Conservation (phyloP, 2,329 filamentous ascomycete genomes). For the Exophiala sp. region DNA sequence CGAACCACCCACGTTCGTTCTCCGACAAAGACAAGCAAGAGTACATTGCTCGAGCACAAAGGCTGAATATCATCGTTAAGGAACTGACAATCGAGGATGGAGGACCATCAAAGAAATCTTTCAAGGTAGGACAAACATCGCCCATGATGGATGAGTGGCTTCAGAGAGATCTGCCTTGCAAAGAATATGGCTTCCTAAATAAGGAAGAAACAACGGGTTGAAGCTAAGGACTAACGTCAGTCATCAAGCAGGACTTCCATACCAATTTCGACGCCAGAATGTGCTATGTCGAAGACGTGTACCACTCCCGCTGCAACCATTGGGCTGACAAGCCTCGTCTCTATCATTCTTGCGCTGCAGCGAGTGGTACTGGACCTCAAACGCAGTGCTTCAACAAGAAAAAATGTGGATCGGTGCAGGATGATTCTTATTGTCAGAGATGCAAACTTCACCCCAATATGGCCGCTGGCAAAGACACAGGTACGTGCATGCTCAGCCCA, state of each 20-base stretch:
- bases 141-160: neutral
- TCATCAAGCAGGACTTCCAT: conserved; percentile 8
- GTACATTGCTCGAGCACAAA: conserved; percentile 5
- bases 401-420: conserved; percentile 9
- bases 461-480: neutral
- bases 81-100: conserved; percentile 2
- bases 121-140: conserved; percentile 9
- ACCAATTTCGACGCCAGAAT: conserved; percentile 12
- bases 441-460: conserved; percentile 1
- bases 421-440: conserved; percentile 9
- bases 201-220: too few relatives aligned
- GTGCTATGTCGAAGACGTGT: conserved; percentile 25
- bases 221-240: too few relatives aligned
- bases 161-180: too few relatives aligned
- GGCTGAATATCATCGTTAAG: conserved; percentile 9
- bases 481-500: conserved; percentile 7
- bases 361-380: neutral
- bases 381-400: conserved; percentile 10
- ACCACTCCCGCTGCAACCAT: conserved; percentile 18
- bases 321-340: conserved; percentile 17
- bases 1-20: conserved; percentile 10
- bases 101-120: conserved; percentile 10
- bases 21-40: conserved; percentile 5
- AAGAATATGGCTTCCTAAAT: too few relatives aligned
- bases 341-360: conserved; percentile 17